phyloP scores from a whole-genome alignment of 1,139 yeast species.

The Candida anutae region DNA sequence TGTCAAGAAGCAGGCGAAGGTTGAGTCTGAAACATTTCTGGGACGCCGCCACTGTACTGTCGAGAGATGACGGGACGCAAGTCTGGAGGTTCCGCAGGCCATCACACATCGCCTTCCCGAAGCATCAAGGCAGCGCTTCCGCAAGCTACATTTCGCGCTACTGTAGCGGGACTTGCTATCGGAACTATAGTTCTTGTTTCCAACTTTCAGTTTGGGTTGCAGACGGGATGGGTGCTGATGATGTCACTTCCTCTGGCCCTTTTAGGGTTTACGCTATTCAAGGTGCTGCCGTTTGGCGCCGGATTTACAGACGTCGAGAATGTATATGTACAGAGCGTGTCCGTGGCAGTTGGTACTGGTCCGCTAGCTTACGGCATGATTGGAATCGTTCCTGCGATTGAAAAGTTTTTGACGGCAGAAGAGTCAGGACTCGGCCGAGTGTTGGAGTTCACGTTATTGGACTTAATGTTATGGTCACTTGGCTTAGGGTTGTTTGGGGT shows the following conservation, averaged over 20 bases:
- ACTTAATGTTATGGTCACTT: conserved; percentile 70
- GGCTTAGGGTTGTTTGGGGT: conserved; percentile 93
- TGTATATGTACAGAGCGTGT: conserved; percentile 83
- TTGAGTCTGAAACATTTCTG: too few relatives aligned
- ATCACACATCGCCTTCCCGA: too few relatives aligned
- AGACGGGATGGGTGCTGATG: conserved; percentile 99
- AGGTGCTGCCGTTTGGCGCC: conserved; percentile 36
- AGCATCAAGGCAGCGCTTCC: conserved; percentile 30
- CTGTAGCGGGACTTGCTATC: conserved; percentile 63
- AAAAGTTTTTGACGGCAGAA: conserved; percentile 68
- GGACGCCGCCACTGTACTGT: too few relatives aligned
- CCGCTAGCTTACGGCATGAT: conserved; percentile 92
- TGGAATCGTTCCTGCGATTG: conserved; percentile 96
- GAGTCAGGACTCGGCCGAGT: conserved; percentile 60
- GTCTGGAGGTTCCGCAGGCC: too few relatives aligned
- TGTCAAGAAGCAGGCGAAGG: too few relatives aligned
- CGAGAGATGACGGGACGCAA: too few relatives aligned
- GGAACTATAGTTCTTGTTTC: conserved; percentile 80
- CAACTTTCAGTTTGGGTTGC: conserved; percentile 92
- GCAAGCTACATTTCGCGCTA: conserved; percentile 68
- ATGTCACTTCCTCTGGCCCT: conserved; percentile 96
- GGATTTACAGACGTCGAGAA: conserved; percentile 85
- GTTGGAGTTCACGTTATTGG: conserved; percentile 31
- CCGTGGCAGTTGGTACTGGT: conserved; percentile 97
- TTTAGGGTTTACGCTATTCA: conserved; percentile 77